Percentiles rank a stretch among this genome's conserved stretches.
phyloP scores from a whole-genome alignment of 2,329 filamentous ascomycete species.

The Nigrospora sphaerica region DNA sequence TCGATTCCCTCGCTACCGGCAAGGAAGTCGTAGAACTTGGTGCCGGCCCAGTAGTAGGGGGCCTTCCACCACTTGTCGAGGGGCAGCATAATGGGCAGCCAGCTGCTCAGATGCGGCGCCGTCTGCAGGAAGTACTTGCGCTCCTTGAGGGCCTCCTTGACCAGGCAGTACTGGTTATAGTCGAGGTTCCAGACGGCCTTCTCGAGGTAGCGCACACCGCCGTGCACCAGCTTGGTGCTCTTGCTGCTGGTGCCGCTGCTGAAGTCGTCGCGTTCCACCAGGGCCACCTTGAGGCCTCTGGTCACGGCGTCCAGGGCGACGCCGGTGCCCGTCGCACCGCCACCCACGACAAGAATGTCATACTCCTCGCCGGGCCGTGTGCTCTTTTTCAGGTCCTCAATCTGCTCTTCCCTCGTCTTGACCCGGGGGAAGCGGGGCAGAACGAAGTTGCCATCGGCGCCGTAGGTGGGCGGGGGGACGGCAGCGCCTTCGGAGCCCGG shows the following conservation, averaged over 20 bases:
- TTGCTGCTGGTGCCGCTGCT: constrained; percentile 67
- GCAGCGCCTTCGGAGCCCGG: constrained; percentile 61
- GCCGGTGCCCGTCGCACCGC: constrained; percentile 63
- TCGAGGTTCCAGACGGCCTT: constrained; percentile 72
- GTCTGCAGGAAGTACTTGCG: constrained; percentile 70
- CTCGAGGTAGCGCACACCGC: constrained; percentile 67
- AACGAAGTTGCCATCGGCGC: constrained; percentile 59
- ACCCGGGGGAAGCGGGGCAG: constrained; percentile 59
- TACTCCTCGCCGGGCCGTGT: constrained; percentile 43
- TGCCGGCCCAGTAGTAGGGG: constrained; percentile 70
- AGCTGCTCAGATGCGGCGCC: constrained; percentile 65
- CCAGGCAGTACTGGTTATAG: constrained; percentile 65
- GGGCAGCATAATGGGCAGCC: constrained; percentile 71
- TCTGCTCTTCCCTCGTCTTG: constrained; percentile 57
- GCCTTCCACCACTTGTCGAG: constrained; percentile 72
- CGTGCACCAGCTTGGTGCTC: constrained; percentile 72
- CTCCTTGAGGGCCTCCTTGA: constrained; percentile 66
- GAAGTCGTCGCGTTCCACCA: constrained; percentile 69
- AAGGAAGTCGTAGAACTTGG: constrained; percentile 78
- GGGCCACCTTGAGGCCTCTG: constrained; percentile 62
- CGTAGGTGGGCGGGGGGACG: constrained; percentile 64
- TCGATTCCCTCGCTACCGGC: constrained; percentile 84
- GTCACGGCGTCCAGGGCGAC: constrained; percentile 67
- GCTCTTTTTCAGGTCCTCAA: constrained; percentile 48
- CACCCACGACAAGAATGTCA: constrained; percentile 64